Evolutionary conservation across 257 asterid species (phyloP), one percentile per base, ranked within the genome.

Genomic region (Phtheirospermum japonicum): DNA sequence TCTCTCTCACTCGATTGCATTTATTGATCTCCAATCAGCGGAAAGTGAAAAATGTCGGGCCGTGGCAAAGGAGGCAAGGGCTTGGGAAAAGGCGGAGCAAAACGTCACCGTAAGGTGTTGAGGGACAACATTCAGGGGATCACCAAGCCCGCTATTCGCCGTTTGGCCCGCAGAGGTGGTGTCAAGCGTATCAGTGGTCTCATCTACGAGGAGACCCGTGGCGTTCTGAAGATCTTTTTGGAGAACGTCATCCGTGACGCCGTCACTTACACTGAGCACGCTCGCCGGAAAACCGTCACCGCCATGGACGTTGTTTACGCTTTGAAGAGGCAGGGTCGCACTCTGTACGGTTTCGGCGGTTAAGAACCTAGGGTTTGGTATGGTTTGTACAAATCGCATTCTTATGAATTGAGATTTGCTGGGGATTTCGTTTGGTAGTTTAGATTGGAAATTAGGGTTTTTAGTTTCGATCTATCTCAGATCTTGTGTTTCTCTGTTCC

Each of bases 61-160:
- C 83, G 86, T 2, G 86, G 86, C 10, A 80, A 80, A 28, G 85
- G 85, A 59, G 82, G 85, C 53, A 78, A 78, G 72, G 86, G 86
- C 10, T 72, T 80, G 77, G 86, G 86, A 18, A 80, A 80, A 67
- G 83, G 86, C 18, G 86, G 86, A 42, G 86, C 86, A 0, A 80
- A 80, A 14, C 83, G 86, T 2, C 86, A 80, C 42, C 81, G 86
- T 40, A 80, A 80, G 79, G 86, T 80, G 50, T 45, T 77, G 32
- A 37, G 82, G 39, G 82, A 80, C 34, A 80, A 79, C 65, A 80
- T 80, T 1, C 84, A 79, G 72, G 82, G 83, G 0, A 77, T 77
- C 42, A 79, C 84, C 2, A 79, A 79, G 73, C 84, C 84, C 4
- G 84, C 84, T 0, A 75, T 79, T 13, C 75, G 84, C 2, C 76